Conservation (phyloP, 177 flowering plant species). For the Vitis hybrid region DNA sequence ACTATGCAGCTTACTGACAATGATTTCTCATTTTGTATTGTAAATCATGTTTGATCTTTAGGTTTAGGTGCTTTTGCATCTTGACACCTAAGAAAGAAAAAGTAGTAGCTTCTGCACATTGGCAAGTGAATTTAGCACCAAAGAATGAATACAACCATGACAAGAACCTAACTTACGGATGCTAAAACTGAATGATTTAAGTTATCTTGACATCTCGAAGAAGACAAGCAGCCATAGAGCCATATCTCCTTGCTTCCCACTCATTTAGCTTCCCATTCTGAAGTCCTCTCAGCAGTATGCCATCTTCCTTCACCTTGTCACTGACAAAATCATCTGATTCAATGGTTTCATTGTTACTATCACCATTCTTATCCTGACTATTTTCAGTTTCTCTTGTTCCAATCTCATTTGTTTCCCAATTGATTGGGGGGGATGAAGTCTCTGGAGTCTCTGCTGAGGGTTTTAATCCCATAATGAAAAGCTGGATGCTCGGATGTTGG, state of each 20-base stretch:
- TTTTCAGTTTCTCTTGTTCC: slow-evolving; percentile 11
- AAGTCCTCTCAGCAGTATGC: slow-evolving; percentile 9
- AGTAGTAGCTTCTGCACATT: too few relatives aligned
- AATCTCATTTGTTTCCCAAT: slow-evolving; percentile 11
- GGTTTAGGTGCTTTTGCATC: too few relatives aligned
- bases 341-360: slow-evolving; percentile 14
- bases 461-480: slow-evolving; percentile 55
- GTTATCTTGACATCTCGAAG: slow-evolving; percentile 57
- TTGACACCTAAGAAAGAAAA: too few relatives aligned
- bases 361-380: slow-evolving; percentile 26
- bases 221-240: slow-evolving; percentile 76
- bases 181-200: slow-evolving; percentile 6
- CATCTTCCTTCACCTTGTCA: slow-evolving; percentile 20
- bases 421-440: not conserved
- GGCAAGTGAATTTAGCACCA: too few relatives aligned
- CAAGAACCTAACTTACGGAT: too few relatives aligned
- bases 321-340: slow-evolving; percentile 16
- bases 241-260: slow-evolving; percentile 79
- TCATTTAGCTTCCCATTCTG: slow-evolving; percentile 43
- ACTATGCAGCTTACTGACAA: too few relatives aligned
- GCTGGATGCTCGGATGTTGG: slow-evolving; percentile 71
- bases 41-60: too few relatives aligned
- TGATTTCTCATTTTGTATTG: too few relatives aligned
- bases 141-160: too few relatives aligned
- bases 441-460: slow-evolving; percentile 15